These are phyloP conservation scores for Taiozyma onychis DNA, from an alignment of 1,139 yeast genomes.

Conservation along the genomic window DNA sequence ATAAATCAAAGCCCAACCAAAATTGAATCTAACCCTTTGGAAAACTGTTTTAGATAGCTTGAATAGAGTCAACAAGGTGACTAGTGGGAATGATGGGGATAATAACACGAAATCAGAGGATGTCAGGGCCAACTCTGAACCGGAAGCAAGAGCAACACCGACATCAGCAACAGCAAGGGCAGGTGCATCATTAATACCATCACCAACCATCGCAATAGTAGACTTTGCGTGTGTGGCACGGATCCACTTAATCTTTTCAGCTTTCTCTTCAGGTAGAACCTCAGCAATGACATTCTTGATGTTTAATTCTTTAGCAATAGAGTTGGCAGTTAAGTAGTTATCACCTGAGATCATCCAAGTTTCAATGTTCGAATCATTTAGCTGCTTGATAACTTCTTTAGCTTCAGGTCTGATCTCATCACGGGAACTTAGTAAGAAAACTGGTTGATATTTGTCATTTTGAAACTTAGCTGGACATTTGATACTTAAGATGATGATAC, in stretches of 20 bases:
- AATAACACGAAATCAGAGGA: slow-evolving; percentile 53
- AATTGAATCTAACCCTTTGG: slow-evolving; percentile 49
- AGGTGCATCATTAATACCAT: slow-evolving; percentile 62
- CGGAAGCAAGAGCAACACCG: slow-evolving; percentile 54
- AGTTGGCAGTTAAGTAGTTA: slow-evolving; percentile 57
- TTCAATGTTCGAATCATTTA: slow-evolving; percentile 42
- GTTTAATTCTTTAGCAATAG: slow-evolving; percentile 62
- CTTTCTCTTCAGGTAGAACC: slow-evolving; percentile 70
- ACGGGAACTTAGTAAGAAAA: slow-evolving; percentile 50
- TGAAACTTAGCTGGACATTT: slow-evolving; percentile 27
- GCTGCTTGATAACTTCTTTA: slow-evolving; percentile 39
- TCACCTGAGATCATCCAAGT: slow-evolving; percentile 70
- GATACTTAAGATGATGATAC: slow-evolving; percentile 53
- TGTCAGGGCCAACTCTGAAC: slow-evolving; percentile 54
- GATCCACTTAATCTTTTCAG: slow-evolving; percentile 49
- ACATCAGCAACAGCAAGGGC: slow-evolving; percentile 56
- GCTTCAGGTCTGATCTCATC: slow-evolving; percentile 67
- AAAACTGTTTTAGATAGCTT: slow-evolving; percentile 43
- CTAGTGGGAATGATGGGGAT: slow-evolving; percentile 40
- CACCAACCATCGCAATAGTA: slow-evolving; percentile 51
- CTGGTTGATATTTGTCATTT: slow-evolving; percentile 33
- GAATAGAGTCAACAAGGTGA: slow-evolving; percentile 43
- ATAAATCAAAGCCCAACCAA: slow-evolving; percentile 49
- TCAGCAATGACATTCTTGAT: slow-evolving; percentile 64
- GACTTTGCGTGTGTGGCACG: slow-evolving; percentile 33